phyloP scores from a whole-genome alignment of 352 stramenopile species.

The Globisporangium okanoganense region DNA sequence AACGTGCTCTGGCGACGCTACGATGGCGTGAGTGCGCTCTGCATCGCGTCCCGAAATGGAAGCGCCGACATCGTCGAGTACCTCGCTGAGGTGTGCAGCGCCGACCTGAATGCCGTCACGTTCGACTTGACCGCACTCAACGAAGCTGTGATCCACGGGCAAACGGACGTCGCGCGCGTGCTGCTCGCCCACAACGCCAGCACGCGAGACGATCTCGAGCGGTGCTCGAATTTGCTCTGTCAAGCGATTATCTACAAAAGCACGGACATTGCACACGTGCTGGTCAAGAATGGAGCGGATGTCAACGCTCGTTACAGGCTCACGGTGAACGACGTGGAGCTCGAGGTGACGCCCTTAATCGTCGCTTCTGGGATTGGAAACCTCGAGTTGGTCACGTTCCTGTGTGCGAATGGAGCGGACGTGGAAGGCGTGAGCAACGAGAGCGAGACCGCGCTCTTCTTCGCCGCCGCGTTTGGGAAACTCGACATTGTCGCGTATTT shows the following conservation, averaged over 20 bases:
- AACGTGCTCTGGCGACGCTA: slow-evolving; percentile 2
- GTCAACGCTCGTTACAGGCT: not conserved
- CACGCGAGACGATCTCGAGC: not conserved
- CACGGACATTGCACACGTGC: not conserved
- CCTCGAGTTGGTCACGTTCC: not conserved
- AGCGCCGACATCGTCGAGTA: slow-evolving; percentile 1
- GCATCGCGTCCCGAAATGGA: not conserved
- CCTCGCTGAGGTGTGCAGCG: not conserved
- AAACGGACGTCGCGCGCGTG: not conserved
- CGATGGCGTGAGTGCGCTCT: slow-evolving; percentile 1
- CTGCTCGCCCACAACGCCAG: not conserved
- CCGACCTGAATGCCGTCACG: not conserved
- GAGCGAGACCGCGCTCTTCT: not conserved
- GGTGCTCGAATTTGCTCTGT: not conserved
- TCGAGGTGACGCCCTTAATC: not conserved
- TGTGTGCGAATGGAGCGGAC: not conserved
- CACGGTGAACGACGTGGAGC: not conserved
- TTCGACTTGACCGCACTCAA: not conserved
- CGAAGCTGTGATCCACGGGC: not conserved
- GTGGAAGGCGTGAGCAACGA: slow-evolving; percentile 1
- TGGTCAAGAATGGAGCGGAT: not conserved
- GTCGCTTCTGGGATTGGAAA: not conserved
- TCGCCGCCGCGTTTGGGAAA: not conserved
- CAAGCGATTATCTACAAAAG: not conserved
- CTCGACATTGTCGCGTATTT: not conserved